Percentiles rank a stretch among this genome's conserved stretches.
Evolutionary conservation across 2,329 filamentous ascomycete species (phyloP).

Genomic region (Diaporthe velutina): DNA sequence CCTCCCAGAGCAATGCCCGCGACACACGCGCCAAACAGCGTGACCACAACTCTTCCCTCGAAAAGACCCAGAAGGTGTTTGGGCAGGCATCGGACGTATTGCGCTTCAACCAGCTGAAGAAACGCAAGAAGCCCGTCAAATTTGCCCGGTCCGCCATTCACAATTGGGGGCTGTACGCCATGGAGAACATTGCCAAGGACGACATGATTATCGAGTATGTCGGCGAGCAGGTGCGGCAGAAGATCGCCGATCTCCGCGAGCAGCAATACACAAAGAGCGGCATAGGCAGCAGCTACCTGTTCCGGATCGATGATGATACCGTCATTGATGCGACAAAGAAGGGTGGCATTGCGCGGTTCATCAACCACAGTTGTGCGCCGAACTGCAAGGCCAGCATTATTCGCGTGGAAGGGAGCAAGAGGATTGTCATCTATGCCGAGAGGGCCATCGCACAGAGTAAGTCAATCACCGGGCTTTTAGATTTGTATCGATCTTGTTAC

Average conservation of each 20-base stretch:
- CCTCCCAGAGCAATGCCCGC: constrained; percentile 89
- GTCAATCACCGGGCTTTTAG: constrained; percentile 46
- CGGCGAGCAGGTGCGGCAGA: constrained; percentile 95
- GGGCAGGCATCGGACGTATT: constrained; percentile 90
- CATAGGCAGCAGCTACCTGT: constrained; percentile 96
- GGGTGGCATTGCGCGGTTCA: constrained; percentile 97
- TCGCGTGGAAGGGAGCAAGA: constrained; percentile 96
- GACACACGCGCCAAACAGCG: constrained; percentile 97
- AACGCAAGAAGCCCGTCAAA: constrained; percentile 98
- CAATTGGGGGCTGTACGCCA: constrained; percentile 97
- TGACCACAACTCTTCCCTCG: constrained; percentile 92
- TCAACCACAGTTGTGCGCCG: constrained; percentile 98
- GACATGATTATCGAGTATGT: constrained; percentile 99
- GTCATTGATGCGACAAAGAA: constrained; percentile 99
- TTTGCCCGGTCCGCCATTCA: constrained; percentile 98
- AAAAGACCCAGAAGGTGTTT: constrained; percentile 90
- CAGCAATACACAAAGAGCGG: constrained; percentile 93
- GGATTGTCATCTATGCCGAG: constrained; percentile 98
- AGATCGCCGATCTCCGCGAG: constrained; percentile 97
- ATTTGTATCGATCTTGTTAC: constrained; percentile 15
- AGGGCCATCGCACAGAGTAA: constrained; percentile 95
- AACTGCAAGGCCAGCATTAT: constrained; percentile 99
- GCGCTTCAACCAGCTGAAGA: constrained; percentile 99
- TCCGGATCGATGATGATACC: constrained; percentile 97
- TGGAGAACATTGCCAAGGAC: constrained; percentile 96